phyloP scores from a whole-genome alignment of 179 eudicot genomes.

The Patellifolia procumbens region DNA sequence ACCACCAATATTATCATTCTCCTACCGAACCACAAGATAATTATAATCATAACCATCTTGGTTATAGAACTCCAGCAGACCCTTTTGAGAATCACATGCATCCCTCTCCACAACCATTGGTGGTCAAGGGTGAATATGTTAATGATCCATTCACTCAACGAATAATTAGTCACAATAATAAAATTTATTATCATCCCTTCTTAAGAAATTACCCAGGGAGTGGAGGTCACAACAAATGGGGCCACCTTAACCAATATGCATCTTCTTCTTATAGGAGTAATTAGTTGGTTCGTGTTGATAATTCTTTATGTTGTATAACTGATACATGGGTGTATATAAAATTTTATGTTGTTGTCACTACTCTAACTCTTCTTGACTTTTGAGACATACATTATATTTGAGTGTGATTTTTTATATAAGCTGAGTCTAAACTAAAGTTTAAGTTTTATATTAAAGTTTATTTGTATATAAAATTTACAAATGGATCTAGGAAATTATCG shows the following conservation, averaged over 20 bases:
- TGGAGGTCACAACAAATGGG: conserved; percentile 42
- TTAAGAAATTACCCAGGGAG: conserved; percentile 30
- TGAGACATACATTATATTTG: too few species aligned
- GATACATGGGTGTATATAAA: conserved; percentile 13
- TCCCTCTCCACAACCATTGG: neutral
- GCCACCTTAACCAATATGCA: conserved; percentile 26
- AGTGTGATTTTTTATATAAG: too few species aligned
- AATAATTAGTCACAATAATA: neutral
- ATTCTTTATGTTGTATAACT: conserved; percentile 10
- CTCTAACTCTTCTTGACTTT: too few species aligned
- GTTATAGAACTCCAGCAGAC: conserved; percentile 25
- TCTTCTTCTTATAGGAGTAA: conserved; percentile 2
- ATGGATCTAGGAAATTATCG: too few species aligned
- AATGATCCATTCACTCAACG: conserved; percentile 2
- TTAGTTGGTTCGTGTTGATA: conserved; percentile 4
- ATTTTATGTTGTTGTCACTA: too few species aligned
- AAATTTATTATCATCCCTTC: conserved; percentile 18
- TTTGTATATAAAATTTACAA: too few species aligned
- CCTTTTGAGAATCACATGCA: conserved; percentile 21
- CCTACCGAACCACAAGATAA: conserved; percentile 18
- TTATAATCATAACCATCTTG: neutral
- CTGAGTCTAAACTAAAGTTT: too few species aligned
- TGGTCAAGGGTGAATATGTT: conserved; percentile 2
- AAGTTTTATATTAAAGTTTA: too few species aligned
- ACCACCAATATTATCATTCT: neutral